These are phyloP conservation scores for Pseudozyma pruni DNA, from an alignment of 1,284 basidiomycete species.

Conservation along the genomic window DNA sequence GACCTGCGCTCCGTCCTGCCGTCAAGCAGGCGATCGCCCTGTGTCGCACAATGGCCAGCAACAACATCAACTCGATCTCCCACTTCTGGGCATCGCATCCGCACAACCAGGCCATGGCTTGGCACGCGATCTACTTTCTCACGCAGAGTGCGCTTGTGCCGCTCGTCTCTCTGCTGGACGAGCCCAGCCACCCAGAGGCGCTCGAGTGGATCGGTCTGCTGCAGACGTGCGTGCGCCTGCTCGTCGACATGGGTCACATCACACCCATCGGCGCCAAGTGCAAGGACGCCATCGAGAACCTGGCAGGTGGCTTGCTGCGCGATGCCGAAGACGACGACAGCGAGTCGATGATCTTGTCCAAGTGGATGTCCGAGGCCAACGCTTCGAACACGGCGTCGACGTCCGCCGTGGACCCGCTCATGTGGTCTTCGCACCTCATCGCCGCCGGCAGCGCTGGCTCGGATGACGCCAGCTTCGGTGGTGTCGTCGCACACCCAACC, in stretches of 20 bases:
- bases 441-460: conserved; percentile 15
- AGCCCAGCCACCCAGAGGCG: conserved; percentile 33
- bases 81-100: conserved; percentile 48
- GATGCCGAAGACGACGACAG: conserved; percentile 20
- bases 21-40: conserved; percentile 50
- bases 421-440: conserved; percentile 46
- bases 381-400: conserved; percentile 8
- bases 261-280: conserved; percentile 48
- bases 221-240: conserved; percentile 39
- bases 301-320: conserved; percentile 29
- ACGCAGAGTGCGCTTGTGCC: conserved; percentile 50
- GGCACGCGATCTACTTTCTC: conserved; percentile 52
- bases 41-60: conserved; percentile 45
- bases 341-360: conserved; percentile 27
- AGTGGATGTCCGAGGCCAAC: conserved; percentile 32
- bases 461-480: conserved; percentile 14
- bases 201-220: conserved; percentile 38
- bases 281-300: conserved; percentile 45
- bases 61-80: conserved; percentile 48
- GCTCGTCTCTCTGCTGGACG: conserved; percentile 46
- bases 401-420: conserved; percentile 25
- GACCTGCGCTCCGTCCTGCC: conserved; percentile 37
- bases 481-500: conserved; percentile 21
- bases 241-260: conserved; percentile 45
- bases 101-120: conserved; percentile 52